Evolutionary conservation across 2,329 filamentous ascomycete species (phyloP).

Genomic region (Paracoccidioides lutzii): DNA sequence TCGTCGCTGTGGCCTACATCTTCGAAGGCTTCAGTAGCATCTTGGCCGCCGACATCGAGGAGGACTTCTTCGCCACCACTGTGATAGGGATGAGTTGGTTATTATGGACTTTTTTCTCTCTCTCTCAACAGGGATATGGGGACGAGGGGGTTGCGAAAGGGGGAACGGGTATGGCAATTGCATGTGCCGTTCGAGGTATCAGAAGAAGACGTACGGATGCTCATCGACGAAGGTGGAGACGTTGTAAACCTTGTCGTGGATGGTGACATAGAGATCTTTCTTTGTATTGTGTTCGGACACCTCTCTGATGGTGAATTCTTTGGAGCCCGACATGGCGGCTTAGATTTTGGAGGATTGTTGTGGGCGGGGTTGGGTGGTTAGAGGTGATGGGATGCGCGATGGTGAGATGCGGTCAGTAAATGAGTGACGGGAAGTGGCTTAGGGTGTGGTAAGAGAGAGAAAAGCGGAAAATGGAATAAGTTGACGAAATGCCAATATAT

Average conservation of each 20-base stretch:
- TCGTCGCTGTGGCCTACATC: conserved; percentile 99
- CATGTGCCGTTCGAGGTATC: neutral
- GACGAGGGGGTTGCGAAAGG: neutral
- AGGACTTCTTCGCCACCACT: conserved; percentile 98
- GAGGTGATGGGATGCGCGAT: neutral
- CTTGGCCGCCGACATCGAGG: conserved; percentile 88
- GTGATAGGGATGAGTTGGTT: conserved; percentile 6
- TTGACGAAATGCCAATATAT: too few species aligned
- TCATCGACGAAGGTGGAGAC: conserved; percentile 82
- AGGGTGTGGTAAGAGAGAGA: too few species aligned
- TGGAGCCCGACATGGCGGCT: conserved; percentile 41
- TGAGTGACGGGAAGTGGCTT: too few species aligned
- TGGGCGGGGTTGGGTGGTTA: neutral
- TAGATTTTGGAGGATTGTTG: neutral
- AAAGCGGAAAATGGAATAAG: too few species aligned
- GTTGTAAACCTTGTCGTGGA: conserved; percentile 97
- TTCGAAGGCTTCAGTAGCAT: conserved; percentile 95
- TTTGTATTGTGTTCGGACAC: conserved; percentile 78
- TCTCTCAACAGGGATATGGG: neutral
- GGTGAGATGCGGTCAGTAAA: too few species aligned
- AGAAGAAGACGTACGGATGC: conserved; percentile 58
- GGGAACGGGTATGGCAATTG: neutral
- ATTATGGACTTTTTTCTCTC: neutral
- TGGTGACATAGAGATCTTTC: conserved; percentile 79
- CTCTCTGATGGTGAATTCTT: conserved; percentile 63